phyloP scores from a whole-genome alignment of 768 basidiomycete genomes.

The Boletus rubropictus region DNA sequence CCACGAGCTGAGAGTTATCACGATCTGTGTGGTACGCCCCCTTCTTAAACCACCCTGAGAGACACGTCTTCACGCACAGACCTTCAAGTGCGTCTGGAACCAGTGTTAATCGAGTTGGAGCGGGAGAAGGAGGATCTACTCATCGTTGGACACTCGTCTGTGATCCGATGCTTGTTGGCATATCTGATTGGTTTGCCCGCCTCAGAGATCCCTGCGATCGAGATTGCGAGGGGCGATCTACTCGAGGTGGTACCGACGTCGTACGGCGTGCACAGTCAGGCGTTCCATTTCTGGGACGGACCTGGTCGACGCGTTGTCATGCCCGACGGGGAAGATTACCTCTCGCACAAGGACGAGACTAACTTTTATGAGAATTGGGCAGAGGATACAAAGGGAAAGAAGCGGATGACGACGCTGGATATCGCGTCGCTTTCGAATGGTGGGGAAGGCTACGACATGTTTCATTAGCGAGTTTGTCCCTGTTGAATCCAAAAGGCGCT shows the following conservation, averaged over 20 bases:
- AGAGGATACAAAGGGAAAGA: conserved; percentile 64
- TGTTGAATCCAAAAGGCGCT: neutral
- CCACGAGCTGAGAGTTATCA: conserved; percentile 97
- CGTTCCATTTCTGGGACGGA: conserved; percentile 90
- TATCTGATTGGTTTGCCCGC: conserved; percentile 92
- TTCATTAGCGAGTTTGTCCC: conserved; percentile 3
- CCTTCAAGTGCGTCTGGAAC: conserved; percentile 83
- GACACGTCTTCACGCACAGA: neutral
- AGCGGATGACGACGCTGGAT: conserved; percentile 32
- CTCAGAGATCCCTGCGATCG: conserved; percentile 94
- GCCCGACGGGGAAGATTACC: conserved; percentile 30
- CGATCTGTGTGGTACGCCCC: conserved; percentile 69
- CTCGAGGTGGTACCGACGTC: conserved; percentile 87
- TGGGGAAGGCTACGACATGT: conserved; percentile 7
- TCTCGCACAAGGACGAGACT: conserved; percentile 49
- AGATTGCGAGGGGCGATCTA: conserved; percentile 94
- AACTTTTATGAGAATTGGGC: conserved; percentile 91
- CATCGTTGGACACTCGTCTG: conserved; percentile 95
- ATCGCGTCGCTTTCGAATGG: conserved; percentile 22
- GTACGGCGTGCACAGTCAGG: conserved; percentile 85
- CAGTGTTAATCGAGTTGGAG: conserved; percentile 88
- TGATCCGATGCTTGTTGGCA: conserved; percentile 91
- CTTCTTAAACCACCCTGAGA: neutral
- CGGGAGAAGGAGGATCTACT: conserved; percentile 90
- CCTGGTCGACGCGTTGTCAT: conserved; percentile 55